Evolutionary conservation across 1,284 basidiomycete species (phyloP).

Genomic region (Singerocomus inundabilis): DNA sequence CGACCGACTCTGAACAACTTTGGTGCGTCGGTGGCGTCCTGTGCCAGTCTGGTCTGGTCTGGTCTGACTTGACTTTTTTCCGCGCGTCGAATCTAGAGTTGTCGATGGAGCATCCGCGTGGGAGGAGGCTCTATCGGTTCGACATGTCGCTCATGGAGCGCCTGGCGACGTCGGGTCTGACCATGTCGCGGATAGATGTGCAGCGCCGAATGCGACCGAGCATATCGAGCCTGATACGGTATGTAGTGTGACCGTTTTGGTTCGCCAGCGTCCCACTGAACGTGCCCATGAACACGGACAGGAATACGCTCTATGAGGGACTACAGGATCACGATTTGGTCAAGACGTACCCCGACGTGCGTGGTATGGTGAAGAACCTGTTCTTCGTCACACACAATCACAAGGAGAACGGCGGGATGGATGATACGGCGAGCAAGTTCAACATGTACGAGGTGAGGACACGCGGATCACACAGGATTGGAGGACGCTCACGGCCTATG

Average conservation of each 20-base stretch:
- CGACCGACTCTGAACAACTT: slow-evolving; percentile 66
- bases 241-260: slow-evolving; percentile 34
- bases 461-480: no score
- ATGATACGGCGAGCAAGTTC: slow-evolving; percentile 60
- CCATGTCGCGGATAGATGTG: slow-evolving; percentile 58
- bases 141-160: slow-evolving; percentile 67
- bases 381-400: slow-evolving; percentile 61
- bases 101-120: slow-evolving; percentile 51
- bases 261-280: background rate
- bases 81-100: no score
- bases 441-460: slow-evolving; percentile 64
- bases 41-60: no score
- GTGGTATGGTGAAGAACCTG: slow-evolving; percentile 55
- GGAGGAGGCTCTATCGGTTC: slow-evolving; percentile 50
- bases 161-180: slow-evolving; percentile 45
- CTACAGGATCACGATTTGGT: slow-evolving; percentile 58
- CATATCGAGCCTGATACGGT: slow-evolving; percentile 51
- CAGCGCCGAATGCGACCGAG: slow-evolving; percentile 61
- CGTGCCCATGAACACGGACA: slow-evolving; percentile 21
- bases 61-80: slow-evolving; percentile 1
- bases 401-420: slow-evolving; percentile 49
- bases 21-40: slow-evolving; percentile 50
- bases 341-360: slow-evolving; percentile 47
- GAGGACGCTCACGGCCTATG: no score
- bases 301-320: slow-evolving; percentile 56